phyloP scores from a whole-genome alignment of 768 basidiomycete genomes.

The Suillus brevipes region DNA sequence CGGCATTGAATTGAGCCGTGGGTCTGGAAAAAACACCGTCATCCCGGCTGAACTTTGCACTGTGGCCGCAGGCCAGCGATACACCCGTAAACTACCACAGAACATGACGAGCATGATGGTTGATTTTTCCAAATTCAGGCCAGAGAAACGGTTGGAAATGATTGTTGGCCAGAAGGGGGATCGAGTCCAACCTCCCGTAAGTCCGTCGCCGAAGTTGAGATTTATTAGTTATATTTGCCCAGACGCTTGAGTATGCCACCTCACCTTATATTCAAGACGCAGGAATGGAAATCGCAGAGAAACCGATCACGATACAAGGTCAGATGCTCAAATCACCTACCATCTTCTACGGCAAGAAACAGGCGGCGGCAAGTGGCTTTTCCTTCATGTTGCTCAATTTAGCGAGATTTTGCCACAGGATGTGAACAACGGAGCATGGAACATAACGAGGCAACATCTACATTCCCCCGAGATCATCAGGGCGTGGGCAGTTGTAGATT shows the following conservation, averaged over 20 bases:
- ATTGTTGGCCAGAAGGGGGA: conserved; percentile 37
- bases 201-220: not conserved
- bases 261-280: conserved; percentile 47
- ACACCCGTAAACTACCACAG: conserved; percentile 44
- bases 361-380: not conserved
- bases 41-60: conserved; percentile 51
- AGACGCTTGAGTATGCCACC: conserved; percentile 39
- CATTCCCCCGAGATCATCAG: conserved; percentile 24
- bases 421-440: conserved; percentile 38
- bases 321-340: conserved; percentile 36
- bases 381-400: not conserved
- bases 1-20: conserved; percentile 37
- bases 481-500: conserved; percentile 42
- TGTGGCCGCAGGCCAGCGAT: conserved; percentile 50
- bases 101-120: conserved; percentile 42
- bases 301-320: conserved; percentile 36
- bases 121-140: conserved; percentile 49
- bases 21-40: conserved; percentile 30
- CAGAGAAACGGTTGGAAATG: conserved; percentile 39
- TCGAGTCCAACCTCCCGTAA: conserved; percentile 20
- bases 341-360: conserved; percentile 30
- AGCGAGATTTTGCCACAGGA: conserved; percentile 15
- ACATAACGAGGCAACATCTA: conserved; percentile 34
- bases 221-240: not conserved
- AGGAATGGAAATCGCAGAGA: conserved; percentile 35